phyloP scores from a whole-genome alignment of 164 flowering plant species.

The Umbilicus rupestris region DNA sequence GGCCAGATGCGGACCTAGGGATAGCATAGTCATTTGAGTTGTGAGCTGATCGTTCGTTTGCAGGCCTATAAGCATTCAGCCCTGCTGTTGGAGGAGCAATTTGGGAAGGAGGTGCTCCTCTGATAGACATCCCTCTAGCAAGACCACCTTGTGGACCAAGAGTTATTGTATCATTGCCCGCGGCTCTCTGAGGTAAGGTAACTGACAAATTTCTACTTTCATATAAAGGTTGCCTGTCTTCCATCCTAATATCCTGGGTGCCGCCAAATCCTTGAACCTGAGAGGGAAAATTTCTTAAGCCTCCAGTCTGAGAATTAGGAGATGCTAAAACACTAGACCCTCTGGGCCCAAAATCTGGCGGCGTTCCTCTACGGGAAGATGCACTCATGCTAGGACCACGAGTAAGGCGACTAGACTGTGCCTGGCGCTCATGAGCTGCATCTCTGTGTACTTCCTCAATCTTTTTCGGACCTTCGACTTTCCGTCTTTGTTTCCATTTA shows the following conservation, averaged over 20 bases:
- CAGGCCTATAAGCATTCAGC: constrained; percentile 50
- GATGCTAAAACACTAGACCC: constrained; percentile 40
- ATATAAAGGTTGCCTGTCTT: constrained; percentile 42
- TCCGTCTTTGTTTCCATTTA: constrained; percentile 92
- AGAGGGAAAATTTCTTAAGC: constrained; percentile 42
- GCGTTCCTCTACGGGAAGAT: constrained; percentile 52
- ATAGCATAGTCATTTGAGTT: constrained; percentile 34
- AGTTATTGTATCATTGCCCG: constrained; percentile 66
- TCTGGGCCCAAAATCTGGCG: constrained; percentile 63
- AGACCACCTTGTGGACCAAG: constrained; percentile 99
- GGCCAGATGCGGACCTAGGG: constrained; percentile 32
- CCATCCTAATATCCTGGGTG: constrained; percentile 58
- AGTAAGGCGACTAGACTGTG: constrained; percentile 55
- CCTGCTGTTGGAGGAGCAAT: constrained; percentile 27
- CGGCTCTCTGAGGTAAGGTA: constrained; percentile 44
- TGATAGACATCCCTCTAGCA: constrained; percentile 73
- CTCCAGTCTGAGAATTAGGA: constrained; percentile 46
- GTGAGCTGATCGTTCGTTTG: constrained; percentile 33
- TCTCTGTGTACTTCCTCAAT: constrained; percentile 98
- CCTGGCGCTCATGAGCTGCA: constrained; percentile 94
- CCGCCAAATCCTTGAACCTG: constrained; percentile 54
- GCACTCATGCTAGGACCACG: constrained; percentile 52
- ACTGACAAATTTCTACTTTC: constrained; percentile 49
- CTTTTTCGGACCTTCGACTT: constrained; percentile 97
- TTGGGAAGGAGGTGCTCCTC: constrained; percentile 47